Conservation (phyloP, 768 basidiomycete species). For the Stropharia rugosoannulata region DNA sequence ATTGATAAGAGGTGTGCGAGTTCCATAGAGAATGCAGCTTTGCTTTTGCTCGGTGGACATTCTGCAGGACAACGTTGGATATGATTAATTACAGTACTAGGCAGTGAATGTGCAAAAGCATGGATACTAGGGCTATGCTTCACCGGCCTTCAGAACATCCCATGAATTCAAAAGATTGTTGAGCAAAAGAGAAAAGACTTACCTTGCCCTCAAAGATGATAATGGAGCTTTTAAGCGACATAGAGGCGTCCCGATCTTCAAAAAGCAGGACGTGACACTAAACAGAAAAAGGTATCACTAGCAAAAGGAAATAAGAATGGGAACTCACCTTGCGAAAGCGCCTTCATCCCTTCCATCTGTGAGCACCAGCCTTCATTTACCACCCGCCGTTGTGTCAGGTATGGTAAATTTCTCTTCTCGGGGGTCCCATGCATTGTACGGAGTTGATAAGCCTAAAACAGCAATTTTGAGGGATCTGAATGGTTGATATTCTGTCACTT, state of each 20-base stretch:
- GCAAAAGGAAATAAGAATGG: no score
- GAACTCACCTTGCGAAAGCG: constrained; percentile 53
- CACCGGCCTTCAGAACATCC: constrained; percentile 33
- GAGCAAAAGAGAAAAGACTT: constrained; percentile 3
- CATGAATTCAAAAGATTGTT: constrained; percentile 3
- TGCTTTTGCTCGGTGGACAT: constrained; percentile 34
- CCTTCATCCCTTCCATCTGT: constrained; percentile 58
- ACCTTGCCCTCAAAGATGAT: constrained; percentile 50
- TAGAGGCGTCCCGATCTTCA: constrained; percentile 65
- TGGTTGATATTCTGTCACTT: constrained; percentile 47
- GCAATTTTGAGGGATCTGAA: constrained; percentile 53
- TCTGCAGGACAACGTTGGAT: constrained; percentile 44
- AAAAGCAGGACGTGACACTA: constrained; percentile 64
- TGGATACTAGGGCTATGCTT: constrained; percentile 55
- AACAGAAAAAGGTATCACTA: background rate
- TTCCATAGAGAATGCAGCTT: constrained; percentile 11
- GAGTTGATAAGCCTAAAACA: constrained; percentile 67
- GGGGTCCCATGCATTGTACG: constrained; percentile 63
- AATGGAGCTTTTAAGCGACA: constrained; percentile 64
- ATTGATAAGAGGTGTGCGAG: constrained; percentile 34
- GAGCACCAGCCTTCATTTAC: constrained; percentile 34
- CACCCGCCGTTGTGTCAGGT: constrained; percentile 30
- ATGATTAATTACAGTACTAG: constrained; percentile 49
- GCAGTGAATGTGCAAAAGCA: constrained; percentile 65
- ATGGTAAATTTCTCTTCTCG: constrained; percentile 56